A percentile compares a stretch with the other conserved stretches of the same genome.
These are phyloP conservation scores for Fulvia fulva DNA, from an alignment of 2,329 filamentous ascomycete species.

Conservation along the genomic window DNA sequence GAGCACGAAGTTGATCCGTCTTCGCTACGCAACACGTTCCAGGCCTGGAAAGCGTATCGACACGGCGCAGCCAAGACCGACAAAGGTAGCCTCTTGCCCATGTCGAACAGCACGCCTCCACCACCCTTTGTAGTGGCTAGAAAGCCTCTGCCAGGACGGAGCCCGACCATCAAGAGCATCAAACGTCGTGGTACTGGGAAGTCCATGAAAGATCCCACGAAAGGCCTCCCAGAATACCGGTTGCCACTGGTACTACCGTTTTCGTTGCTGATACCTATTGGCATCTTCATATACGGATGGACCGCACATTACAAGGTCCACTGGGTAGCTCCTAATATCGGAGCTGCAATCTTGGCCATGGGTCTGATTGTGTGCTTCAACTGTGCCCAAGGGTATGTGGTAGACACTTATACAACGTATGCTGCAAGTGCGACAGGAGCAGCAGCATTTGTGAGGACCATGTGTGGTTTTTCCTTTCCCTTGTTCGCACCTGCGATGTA, in stretches of 20 bases:
- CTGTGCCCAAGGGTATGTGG: slow-evolving; percentile 36
- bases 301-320: slow-evolving; percentile 20
- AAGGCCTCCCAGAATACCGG: slow-evolving; percentile 39
- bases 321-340: slow-evolving; percentile 27
- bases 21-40: slow-evolving; percentile 12
- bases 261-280: slow-evolving; percentile 22
- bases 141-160: slow-evolving; percentile 11
- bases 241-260: slow-evolving; percentile 50
- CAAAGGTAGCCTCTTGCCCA: slow-evolving; percentile 9
- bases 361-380: slow-evolving; percentile 24
- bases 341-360: slow-evolving; percentile 20
- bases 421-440: slow-evolving; percentile 48
- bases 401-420: slow-evolving; percentile 47
- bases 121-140: slow-evolving; percentile 8
- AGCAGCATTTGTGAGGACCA: slow-evolving; percentile 39
- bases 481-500: slow-evolving; percentile 47
- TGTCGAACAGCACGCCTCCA: background rate
- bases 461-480: slow-evolving; percentile 49
- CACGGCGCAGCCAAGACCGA: slow-evolving; percentile 5
- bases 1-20: slow-evolving; percentile 19
- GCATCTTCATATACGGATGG: slow-evolving; percentile 28
- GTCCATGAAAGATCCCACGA: slow-evolving; percentile 19
- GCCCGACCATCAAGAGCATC: background rate
- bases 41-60: slow-evolving; percentile 11
- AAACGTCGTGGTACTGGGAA: slow-evolving; percentile 6